Evolutionary conservation across 805 yeast genomes (phyloP), one percentile per base, ranked within the genome.

Genomic region (Candida tibetensis): DNA sequence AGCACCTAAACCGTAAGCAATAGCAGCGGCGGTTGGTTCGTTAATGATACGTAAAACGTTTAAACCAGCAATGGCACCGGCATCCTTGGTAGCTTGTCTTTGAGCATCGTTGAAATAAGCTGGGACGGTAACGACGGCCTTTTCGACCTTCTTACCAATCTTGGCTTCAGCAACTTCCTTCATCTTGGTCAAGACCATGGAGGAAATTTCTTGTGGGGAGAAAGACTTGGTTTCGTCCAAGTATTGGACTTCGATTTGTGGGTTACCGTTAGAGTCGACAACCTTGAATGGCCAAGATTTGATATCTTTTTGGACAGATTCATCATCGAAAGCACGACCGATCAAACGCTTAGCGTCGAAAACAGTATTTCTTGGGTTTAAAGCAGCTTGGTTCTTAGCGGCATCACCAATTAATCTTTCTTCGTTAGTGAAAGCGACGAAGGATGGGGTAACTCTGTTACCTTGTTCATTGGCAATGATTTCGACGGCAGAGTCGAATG

Each of bases 11-110:
- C 96, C 96, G 74, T 89, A 89, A 52, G 96, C 96, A 71, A 88
- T 86, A 49, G 96, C 96, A 51, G 96, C 96, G 36, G 96, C 96
- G 48, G 96, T 89, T 57, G 74, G 74, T 63, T 69, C 74, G 66
- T 69, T 69, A 49, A 69, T 69, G 52, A 69, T 69, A 56, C 74
- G 58, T 56, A 69, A 66, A 49, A 69, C 74, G 64, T 69, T 69
- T 56, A 69, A 68, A 54, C 74, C 74, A 45, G 74, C 63, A 59
- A 69, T 69, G 62, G 72, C 69, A 69, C 74, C 74, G 43, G 74
- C 74, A 58, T 69, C 74, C 61, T 69, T 69, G 64, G 74, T 69
- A 44, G 74, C 73, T 62, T 69, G 74, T 62, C 74, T 65, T 58
- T 69, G 74, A 49, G 74, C 72, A 49, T 69, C 74, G 57, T 69